Conservation (phyloP, 257 asterid species). For the Leptodermis oblonga region DNA sequence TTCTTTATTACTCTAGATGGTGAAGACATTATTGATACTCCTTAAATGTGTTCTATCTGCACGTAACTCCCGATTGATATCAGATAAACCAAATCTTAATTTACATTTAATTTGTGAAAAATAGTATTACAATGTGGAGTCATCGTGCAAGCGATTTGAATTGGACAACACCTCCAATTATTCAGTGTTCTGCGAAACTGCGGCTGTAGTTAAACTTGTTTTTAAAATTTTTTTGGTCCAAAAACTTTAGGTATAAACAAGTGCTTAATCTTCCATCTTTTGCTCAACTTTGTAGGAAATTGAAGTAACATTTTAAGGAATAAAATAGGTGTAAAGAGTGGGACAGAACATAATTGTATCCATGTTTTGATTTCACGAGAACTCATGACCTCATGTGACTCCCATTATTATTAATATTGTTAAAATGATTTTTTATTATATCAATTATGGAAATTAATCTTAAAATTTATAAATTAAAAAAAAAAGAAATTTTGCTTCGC, state of each 20-base stretch:
- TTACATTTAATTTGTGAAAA: too few relatives aligned
- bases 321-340: constrained; percentile 21
- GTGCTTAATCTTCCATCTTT: background rate
- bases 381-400: constrained; percentile 40
- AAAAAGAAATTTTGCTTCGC: background rate
- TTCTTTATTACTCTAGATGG: too few relatives aligned
- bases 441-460: constrained; percentile 18
- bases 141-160: too few relatives aligned
- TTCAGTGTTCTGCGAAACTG: background rate
- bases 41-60: too few relatives aligned
- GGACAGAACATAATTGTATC: constrained; percentile 34
- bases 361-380: constrained; percentile 21
- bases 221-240: too few relatives aligned
- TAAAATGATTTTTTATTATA: constrained; percentile 24
- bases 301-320: background rate
- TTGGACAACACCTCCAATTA: background rate
- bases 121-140: too few relatives aligned
- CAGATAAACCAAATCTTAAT: too few relatives aligned
- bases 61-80: too few relatives aligned
- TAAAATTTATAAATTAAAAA: background rate
- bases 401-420: constrained; percentile 34
- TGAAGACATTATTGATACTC: too few relatives aligned
- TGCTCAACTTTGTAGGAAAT: background rate
- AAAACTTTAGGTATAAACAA: background rate
- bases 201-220: background rate